A percentile compares a stretch with the other conserved stretches of the same genome.
phyloP scores from a whole-genome alignment of 148 eudicot genomes.

The Chenopodium suecicum region DNA sequence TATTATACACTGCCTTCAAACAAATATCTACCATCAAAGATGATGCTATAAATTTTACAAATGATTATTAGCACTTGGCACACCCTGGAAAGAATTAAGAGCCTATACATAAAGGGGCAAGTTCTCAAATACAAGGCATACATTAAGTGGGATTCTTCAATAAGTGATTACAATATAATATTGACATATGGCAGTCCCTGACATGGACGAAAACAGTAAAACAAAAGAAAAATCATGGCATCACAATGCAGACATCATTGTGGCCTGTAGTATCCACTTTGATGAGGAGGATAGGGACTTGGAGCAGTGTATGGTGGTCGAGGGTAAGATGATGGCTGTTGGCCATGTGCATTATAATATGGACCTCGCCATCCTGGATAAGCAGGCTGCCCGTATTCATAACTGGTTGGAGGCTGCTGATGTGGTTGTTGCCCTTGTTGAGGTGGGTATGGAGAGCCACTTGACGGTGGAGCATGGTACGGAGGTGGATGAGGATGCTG shows the following conservation, averaged over 20 bases:
- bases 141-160: slow-evolving; percentile 3
- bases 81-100: slow-evolving; percentile 7
- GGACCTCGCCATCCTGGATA: slow-evolving; percentile 95
- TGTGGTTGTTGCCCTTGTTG: slow-evolving; percentile 40
- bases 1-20: neutral
- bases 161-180: neutral
- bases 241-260: slow-evolving; percentile 22
- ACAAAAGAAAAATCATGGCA: neutral
- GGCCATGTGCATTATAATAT: slow-evolving; percentile 65
- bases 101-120: slow-evolving; percentile 26
- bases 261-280: slow-evolving; percentile 84
- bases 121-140: slow-evolving; percentile 16
- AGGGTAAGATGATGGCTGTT: slow-evolving; percentile 70
- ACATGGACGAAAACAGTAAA: neutral
- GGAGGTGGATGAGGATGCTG: slow-evolving; percentile 46
- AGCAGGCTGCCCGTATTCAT: slow-evolving; percentile 89
- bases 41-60: neutral
- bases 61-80: neutral
- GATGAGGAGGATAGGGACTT: slow-evolving; percentile 71
- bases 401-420: slow-evolving; percentile 50
- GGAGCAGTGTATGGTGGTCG: slow-evolving; percentile 82
- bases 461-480: slow-evolving; percentile 37
- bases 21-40: neutral
- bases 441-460: slow-evolving; percentile 47
- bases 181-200: neutral